phyloP scores from a whole-genome alignment of 139 green algal species.

The Asterochloris sp. region DNA sequence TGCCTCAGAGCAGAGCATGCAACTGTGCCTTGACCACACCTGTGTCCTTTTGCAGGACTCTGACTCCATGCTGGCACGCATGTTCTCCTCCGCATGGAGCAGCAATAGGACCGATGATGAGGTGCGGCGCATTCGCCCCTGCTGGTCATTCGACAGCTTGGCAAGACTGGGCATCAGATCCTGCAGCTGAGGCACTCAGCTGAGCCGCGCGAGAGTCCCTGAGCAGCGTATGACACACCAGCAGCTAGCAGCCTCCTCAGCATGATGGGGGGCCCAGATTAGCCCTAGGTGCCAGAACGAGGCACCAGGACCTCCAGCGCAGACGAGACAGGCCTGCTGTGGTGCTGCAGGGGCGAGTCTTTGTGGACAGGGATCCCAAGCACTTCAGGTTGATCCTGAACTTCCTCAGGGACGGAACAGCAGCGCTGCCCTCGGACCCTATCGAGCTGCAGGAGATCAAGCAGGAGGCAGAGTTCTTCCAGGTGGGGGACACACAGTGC shows the following conservation, averaged over 20 bases:
- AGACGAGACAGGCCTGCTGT: neutral
- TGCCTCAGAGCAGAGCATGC: no score
- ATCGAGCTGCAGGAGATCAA: slow-evolving; percentile 35
- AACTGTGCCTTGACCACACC: no score
- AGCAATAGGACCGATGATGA: slow-evolving; percentile 16
- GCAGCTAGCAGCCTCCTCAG: neutral
- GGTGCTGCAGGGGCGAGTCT: slow-evolving; percentile 21
- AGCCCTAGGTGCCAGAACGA: no score
- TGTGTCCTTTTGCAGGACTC: slow-evolving; percentile 13
- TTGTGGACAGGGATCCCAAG: slow-evolving; percentile 32
- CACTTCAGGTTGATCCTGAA: slow-evolving; percentile 46
- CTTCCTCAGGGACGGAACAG: slow-evolving; percentile 42
- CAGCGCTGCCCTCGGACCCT: slow-evolving; percentile 14
- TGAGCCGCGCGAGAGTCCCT: neutral
- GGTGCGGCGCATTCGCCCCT: neutral
- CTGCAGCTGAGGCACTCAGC: neutral
- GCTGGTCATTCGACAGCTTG: neutral
- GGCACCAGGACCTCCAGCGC: neutral
- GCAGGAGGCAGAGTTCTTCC: slow-evolving; percentile 45
- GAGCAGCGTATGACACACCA: neutral
- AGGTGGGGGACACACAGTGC: slow-evolving; percentile 12
- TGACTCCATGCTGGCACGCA: slow-evolving; percentile 27
- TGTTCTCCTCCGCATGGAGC: slow-evolving; percentile 12
- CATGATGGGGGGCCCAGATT: neutral
- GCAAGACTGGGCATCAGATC: neutral